Evolutionary conservation across 2,329 filamentous ascomycete genomes (phyloP).

Genomic region (Cladosporium sp.): DNA sequence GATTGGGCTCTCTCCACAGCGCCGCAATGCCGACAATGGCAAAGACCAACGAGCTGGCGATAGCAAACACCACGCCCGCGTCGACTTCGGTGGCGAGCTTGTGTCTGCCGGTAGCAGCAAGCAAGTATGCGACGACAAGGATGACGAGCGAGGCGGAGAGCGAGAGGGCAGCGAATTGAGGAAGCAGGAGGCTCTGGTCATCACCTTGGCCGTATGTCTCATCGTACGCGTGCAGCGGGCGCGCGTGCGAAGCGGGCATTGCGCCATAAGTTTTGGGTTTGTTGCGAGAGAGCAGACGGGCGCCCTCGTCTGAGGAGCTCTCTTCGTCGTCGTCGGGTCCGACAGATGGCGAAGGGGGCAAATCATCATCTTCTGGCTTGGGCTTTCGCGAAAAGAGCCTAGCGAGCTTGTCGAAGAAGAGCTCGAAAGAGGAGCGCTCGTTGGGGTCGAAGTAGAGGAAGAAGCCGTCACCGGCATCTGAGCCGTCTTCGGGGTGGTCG

Average conservation of each 20-base stretch:
- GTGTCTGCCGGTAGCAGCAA: constrained; percentile 68
- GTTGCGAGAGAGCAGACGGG: background rate
- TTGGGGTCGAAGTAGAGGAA: constrained; percentile 74
- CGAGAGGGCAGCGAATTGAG: constrained; percentile 49
- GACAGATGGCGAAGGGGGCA: constrained; percentile 23
- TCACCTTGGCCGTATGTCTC: background rate
- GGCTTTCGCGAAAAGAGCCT: constrained; percentile 36
- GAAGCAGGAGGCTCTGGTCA: constrained; percentile 17
- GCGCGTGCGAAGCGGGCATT: background rate
- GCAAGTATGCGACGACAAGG: constrained; percentile 62
- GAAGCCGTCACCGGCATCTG: constrained; percentile 58
- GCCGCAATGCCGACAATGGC: constrained; percentile 62
- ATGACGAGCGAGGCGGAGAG: constrained; percentile 63
- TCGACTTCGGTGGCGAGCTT: constrained; percentile 72
- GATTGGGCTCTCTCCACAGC: constrained; percentile 52
- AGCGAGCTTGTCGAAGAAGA: constrained; percentile 55
- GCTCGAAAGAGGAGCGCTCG: constrained; percentile 64
- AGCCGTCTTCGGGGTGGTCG: constrained; percentile 73
- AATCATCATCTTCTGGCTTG: constrained; percentile 30
- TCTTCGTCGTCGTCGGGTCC: constrained; percentile 30
- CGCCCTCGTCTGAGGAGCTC: constrained; percentile 35
- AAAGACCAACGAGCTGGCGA: constrained; percentile 65
- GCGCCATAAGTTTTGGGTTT: constrained; percentile 15
- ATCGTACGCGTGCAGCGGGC: background rate
- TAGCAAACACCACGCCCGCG: constrained; percentile 68